Evolutionary conservation across 106 monocot genomes (phyloP).

Genomic region (Dioscorea alata): DNA sequence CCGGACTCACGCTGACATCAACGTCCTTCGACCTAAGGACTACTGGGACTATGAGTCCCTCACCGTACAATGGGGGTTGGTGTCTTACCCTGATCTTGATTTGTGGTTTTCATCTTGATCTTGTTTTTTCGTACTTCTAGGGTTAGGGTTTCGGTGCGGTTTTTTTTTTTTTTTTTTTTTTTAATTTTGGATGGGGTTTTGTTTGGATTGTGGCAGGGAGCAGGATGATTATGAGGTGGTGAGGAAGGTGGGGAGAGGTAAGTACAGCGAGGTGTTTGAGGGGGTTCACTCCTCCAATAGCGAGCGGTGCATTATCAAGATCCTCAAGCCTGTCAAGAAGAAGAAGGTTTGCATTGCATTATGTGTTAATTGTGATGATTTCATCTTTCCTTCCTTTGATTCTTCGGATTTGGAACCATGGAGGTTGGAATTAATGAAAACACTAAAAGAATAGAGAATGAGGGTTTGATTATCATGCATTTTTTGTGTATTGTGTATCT

Average conservation of each 20-base stretch:
- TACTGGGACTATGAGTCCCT: conserved; percentile 80
- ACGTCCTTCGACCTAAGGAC: conserved; percentile 50
- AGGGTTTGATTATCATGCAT: too few species aligned
- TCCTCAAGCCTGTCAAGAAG: conserved; percentile 98
- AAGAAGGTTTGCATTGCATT: conserved; percentile 42
- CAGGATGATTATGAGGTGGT: conserved; percentile 96
- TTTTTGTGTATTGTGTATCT: too few species aligned
- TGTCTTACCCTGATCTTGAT: neutral
- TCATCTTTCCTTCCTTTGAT: neutral
- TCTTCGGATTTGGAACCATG: too few species aligned
- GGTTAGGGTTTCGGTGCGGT: neutral
- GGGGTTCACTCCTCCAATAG: conserved; percentile 42
- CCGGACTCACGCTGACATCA: conserved; percentile 48
- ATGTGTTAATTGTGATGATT: too few species aligned
- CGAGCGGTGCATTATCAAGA: conserved; percentile 68
- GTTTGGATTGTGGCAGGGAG: conserved; percentile 37
- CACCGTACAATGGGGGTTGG: conserved; percentile 74
- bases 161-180: too few species aligned
- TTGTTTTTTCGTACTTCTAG: neutral
- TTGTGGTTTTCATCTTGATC: neutral
- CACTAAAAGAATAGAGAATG: too few species aligned
- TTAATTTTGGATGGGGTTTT: neutral
- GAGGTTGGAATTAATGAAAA: too few species aligned
- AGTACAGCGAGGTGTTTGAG: conserved; percentile 86
- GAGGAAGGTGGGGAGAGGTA: conserved; percentile 77